Conservation (phyloP, 768 basidiomycete species). For the Phanerochaete sordida region DNA sequence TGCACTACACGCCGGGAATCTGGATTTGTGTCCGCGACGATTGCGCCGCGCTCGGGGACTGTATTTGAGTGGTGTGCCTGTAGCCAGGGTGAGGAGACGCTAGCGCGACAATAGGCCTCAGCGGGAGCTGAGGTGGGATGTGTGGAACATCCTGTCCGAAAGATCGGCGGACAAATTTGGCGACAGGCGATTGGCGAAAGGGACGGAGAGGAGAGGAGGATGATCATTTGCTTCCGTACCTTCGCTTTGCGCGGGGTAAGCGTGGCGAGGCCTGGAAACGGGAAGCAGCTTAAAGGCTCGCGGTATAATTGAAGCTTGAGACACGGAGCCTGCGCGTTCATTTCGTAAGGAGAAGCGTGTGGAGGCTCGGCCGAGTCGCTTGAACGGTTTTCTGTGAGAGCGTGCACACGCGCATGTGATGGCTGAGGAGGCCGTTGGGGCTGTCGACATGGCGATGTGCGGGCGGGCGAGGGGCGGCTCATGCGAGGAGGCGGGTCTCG, state of each 20-base stretch:
- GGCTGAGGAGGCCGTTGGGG: not conserved
- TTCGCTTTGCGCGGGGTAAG: not conserved
- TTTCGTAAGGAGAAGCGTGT: not conserved
- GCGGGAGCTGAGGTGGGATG: not conserved
- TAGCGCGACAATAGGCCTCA: not conserved
- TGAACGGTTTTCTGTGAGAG: not conserved
- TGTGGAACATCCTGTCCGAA: not conserved
- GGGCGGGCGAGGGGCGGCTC: not conserved
- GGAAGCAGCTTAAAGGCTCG: not conserved
- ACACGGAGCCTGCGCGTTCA: not conserved
- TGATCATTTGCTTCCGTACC: constrained; percentile 7
- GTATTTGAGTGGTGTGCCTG: not conserved
- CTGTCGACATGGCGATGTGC: constrained; percentile 7
- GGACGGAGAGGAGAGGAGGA: not conserved
- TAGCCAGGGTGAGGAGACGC: not conserved
- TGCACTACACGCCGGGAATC: not conserved
- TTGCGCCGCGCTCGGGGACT: not conserved
- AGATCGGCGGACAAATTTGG: not conserved
- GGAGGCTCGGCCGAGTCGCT: not conserved
- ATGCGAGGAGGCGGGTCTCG: not conserved
- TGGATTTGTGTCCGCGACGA: not conserved
- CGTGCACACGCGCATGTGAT: not conserved
- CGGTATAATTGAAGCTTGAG: not conserved
- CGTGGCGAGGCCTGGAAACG: not conserved
- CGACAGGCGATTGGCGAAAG: constrained; percentile 1